These are phyloP conservation scores for Penicillium canescens DNA, from an alignment of 495 filamentous ascomycete genomes.

Conservation along the genomic window DNA sequence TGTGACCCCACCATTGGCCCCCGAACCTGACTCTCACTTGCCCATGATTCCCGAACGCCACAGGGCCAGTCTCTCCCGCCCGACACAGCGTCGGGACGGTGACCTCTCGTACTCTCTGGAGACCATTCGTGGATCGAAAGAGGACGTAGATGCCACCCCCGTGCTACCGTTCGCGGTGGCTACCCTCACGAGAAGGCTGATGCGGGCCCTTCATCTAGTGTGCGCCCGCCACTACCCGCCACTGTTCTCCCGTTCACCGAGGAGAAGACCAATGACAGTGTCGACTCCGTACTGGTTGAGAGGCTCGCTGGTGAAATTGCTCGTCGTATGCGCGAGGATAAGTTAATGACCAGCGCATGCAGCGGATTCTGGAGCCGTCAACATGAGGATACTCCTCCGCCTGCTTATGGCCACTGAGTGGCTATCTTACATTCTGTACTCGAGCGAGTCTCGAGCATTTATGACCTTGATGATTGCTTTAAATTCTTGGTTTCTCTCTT, in stretches of 20 bases:
- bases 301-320: conserved; percentile 92
- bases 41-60: conserved; percentile 43
- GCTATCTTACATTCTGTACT: conserved; percentile 13
- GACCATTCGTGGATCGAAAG: conserved; percentile 21
- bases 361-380: conserved; percentile 41
- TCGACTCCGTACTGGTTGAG: conserved; percentile 86
- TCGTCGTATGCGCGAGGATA: conserved; percentile 76
- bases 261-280: conserved; percentile 50
- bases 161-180: conserved; percentile 23
- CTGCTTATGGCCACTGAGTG: conserved; percentile 47
- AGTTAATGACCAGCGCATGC: conserved; percentile 39
- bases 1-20: conserved; percentile 45
- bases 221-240: conserved; percentile 33
- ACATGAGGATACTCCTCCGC: conserved; percentile 45
- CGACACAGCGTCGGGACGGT: conserved; percentile 19
- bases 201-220: conserved; percentile 27
- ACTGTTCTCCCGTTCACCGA: conserved; percentile 37
- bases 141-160: conserved; percentile 41
- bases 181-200: conserved; percentile 31
- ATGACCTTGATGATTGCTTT: conserved; percentile 40
- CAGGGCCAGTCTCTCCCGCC: conserved; percentile 34
- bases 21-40: conserved; percentile 34
- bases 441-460: conserved; percentile 29
- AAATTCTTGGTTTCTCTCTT: conserved; percentile 12
- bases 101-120: conserved; percentile 33